Base-by-base conservation (phyloP, 441 rosid genomes). In the Pelargonium fulgidum region DNA sequence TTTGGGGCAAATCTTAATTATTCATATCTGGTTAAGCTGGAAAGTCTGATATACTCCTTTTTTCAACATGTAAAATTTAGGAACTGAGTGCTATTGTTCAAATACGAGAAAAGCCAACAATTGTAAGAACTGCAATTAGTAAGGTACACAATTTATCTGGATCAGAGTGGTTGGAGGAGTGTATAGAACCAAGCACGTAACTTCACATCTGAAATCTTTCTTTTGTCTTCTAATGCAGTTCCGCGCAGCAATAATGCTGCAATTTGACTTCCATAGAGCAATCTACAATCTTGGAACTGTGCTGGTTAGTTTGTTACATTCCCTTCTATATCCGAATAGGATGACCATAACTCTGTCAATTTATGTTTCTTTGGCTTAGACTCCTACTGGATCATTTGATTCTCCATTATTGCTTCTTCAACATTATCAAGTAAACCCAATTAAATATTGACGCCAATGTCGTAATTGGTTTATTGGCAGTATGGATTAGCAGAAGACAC, bases 401-500 rank as follows among this genome's bases (percentile, higher is more conserved):
- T 7, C 3, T 54, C 26, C 61, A 2, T 7, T 54, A 16, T 54
- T 54, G 61, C 14, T 17, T 39, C 19, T 16, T 54, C 19, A 20
- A 7, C 61, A 54, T 54, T 14, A 39, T 16, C 17, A 19, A 14
- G 61, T 2, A 17, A 20, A 54, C 4, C 61, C 10, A 54, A 20
- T 54, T 6, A 16, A 61, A 24, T 61, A 11, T 62, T 45, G 20
- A 16, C 58, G 29, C 22, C 44, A 10, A 73, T 36, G 45, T 59
- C 69, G 26, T 66, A 69, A 44, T 66, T 39, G 65, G 54, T 42
- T 52, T 64, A 24, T 67, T 69, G 79, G 72, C 89, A 94, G 99
- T 92, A 94, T 85, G 99, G 96, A 69, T 86, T 94, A 77, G 99
- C 99, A 24, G 99, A 92, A 82, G 99, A 94, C 84, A 92, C 97